These are phyloP conservation scores for Dendrocalamus sinicus DNA, from an alignment of 176 grass and related monocot species.

Conservation along the genomic window DNA sequence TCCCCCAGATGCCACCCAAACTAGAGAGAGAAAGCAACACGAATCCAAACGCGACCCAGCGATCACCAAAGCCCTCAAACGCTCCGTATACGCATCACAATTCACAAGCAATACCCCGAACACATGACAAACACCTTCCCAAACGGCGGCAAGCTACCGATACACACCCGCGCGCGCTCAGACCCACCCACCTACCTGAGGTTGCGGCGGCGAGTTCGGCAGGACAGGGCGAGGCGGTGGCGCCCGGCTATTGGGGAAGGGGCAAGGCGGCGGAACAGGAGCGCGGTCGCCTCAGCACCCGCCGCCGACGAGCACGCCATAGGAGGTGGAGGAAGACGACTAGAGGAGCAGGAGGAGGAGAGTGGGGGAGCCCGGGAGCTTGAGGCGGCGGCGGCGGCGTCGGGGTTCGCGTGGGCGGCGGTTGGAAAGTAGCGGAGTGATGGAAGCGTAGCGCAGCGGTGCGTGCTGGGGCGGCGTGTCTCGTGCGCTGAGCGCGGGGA, in stretches of 20 bases:
- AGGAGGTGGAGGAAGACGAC: background rate
- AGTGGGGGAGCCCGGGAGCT: background rate
- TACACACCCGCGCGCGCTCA: background rate
- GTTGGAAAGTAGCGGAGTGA: slow-evolving; percentile 31
- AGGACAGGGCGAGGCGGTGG: slow-evolving; percentile 33
- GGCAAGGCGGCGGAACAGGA: slow-evolving; percentile 39
- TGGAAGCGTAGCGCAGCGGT: slow-evolving; percentile 29
- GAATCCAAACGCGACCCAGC: background rate
- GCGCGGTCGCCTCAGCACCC: slow-evolving; percentile 40
- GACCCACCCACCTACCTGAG: slow-evolving; percentile 50
- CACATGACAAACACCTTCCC: background rate
- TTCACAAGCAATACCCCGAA: background rate
- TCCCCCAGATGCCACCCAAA: background rate
- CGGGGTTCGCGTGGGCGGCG: slow-evolving; percentile 24
- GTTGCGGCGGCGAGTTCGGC: slow-evolving; percentile 47
- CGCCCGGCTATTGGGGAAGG: slow-evolving; percentile 19
- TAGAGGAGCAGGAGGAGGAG: no score
- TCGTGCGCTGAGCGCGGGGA: slow-evolving; percentile 42
- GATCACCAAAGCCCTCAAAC: background rate
- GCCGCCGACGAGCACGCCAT: slow-evolving; percentile 47
- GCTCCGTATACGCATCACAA: background rate
- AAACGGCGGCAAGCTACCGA: background rate
- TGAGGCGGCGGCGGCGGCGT: slow-evolving; percentile 16
- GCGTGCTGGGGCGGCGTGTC: background rate
- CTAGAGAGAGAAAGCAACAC: background rate